Evolutionary conservation across 306 rosid genomes (phyloP).

Genomic region (Dalbergia cultrata): DNA sequence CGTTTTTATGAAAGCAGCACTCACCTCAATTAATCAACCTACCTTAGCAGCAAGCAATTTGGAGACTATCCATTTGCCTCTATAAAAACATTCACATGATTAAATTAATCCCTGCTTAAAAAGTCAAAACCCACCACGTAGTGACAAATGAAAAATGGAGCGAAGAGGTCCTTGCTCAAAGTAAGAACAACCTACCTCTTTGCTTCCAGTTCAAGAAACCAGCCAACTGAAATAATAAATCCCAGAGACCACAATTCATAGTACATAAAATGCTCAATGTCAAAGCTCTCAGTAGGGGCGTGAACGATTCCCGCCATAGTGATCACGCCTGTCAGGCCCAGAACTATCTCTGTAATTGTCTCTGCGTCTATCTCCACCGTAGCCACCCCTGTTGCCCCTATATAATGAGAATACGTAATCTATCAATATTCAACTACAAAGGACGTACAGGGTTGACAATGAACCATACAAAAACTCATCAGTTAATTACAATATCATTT

Average conservation of each 20-base stretch:
- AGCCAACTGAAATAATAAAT: conserved; percentile 77
- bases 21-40: conserved; percentile 99
- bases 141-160: conserved; percentile 63
- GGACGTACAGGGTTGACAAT: background rate
- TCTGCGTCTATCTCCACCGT: conserved; percentile 94
- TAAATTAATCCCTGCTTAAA: conserved; percentile 76
- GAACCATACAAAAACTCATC: background rate
- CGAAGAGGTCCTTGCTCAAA: conserved; percentile 79
- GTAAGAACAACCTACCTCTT: conserved; percentile 98
- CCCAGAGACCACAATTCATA: conserved; percentile 83
- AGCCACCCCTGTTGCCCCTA: conserved; percentile 95
- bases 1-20: conserved; percentile 68
- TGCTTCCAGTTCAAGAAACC: conserved; percentile 85
- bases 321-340: conserved; percentile 94
- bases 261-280: conserved; percentile 76
- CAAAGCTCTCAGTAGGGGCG: conserved; percentile 83
- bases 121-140: conserved; percentile 69
- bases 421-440: background rate
- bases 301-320: conserved; percentile 89
- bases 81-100: conserved; percentile 93
- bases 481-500: background rate
- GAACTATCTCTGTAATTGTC: conserved; percentile 81
- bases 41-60: conserved; percentile 97
- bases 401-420: conserved; percentile 33
- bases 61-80: conserved; percentile 98